These are phyloP conservation scores for Cutaneotrichosporon sp. DNA, from an alignment of 1,284 basidiomycete species.

Conservation along the genomic window DNA sequence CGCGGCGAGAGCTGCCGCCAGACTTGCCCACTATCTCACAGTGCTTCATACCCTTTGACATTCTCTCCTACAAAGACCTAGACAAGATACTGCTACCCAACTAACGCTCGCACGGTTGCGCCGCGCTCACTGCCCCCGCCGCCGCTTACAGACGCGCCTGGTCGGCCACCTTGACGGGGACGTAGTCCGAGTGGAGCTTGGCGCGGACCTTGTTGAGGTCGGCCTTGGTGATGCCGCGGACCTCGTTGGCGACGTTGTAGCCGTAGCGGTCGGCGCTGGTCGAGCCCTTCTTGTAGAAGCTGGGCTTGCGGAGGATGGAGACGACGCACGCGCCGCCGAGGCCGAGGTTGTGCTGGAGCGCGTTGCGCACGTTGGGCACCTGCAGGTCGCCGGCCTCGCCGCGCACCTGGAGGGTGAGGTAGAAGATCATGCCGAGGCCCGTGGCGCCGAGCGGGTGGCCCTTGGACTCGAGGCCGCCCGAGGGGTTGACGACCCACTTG, in stretches of 20 bases:
- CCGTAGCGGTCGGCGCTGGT: slow-evolving; percentile 18
- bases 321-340: slow-evolving; percentile 26
- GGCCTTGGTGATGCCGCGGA: slow-evolving; percentile 16
- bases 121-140: too few relatives aligned
- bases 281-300: slow-evolving; percentile 20
- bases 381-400: slow-evolving; percentile 25
- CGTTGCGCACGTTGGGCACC: slow-evolving; percentile 24
- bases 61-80: too few relatives aligned
- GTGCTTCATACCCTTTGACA: too few relatives aligned
- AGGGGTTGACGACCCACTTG: slow-evolving; percentile 28
- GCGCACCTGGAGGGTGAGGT: slow-evolving; percentile 27
- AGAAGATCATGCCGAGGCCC: slow-evolving; percentile 29
- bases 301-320: slow-evolving; percentile 23
- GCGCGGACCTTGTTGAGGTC: slow-evolving; percentile 25
- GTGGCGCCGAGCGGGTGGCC: slow-evolving; percentile 29
- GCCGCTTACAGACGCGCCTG: slow-evolving; percentile 1
- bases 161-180: slow-evolving; percentile 4
- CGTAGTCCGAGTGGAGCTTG: slow-evolving; percentile 17
- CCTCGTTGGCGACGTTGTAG: slow-evolving; percentile 24
- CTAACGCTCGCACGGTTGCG: too few relatives aligned
- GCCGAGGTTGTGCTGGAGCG: slow-evolving; percentile 26
- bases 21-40: too few relatives aligned
- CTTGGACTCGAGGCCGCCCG: slow-evolving; percentile 27
- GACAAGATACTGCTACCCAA: too few relatives aligned
- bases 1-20: too few relatives aligned